These are phyloP conservation scores for Cladophialophora psammophila DNA, from an alignment of 2,329 filamentous ascomycete species.

Conservation along the genomic window DNA sequence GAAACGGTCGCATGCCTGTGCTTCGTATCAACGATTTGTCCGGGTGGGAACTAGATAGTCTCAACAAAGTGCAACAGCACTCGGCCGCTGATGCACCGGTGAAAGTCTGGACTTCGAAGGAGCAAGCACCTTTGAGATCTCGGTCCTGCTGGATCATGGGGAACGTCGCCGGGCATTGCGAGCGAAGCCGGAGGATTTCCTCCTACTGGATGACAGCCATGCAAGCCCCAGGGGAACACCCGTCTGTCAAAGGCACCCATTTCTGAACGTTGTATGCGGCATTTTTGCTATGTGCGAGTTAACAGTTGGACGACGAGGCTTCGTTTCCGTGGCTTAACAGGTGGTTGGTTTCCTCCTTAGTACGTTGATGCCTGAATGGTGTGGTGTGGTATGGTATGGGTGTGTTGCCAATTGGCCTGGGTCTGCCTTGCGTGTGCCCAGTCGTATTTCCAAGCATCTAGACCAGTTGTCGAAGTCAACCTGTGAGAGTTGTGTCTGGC, in stretches of 20 bases:
- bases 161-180: neutral
- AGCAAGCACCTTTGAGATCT: neutral
- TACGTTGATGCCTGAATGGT: conserved; percentile 4
- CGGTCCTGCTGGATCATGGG: neutral
- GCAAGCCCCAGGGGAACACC: conserved; percentile 11
- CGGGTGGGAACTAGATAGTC: neutral
- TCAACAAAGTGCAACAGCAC: neutral
- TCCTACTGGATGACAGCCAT: neutral
- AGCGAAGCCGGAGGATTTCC: neutral
- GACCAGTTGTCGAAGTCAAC: conserved; percentile 8
- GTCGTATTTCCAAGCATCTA: conserved; percentile 18
- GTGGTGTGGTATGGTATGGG: neutral
- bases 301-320: conserved; percentile 12
- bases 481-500: neutral
- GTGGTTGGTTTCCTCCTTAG: neutral
- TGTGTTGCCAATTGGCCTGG: conserved; percentile 3
- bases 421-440: neutral
- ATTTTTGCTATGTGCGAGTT: conserved; percentile 26
- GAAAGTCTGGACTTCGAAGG: neutral
- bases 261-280: conserved; percentile 14
- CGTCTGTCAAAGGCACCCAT: neutral
- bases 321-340: conserved; percentile 8
- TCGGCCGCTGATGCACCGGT: conserved; percentile 12
- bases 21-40: neutral
- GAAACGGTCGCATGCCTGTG: neutral